These are phyloP conservation scores for Trichoderma gamsii DNA, from an alignment of 495 filamentous ascomycete genomes.

Conservation along the genomic window DNA sequence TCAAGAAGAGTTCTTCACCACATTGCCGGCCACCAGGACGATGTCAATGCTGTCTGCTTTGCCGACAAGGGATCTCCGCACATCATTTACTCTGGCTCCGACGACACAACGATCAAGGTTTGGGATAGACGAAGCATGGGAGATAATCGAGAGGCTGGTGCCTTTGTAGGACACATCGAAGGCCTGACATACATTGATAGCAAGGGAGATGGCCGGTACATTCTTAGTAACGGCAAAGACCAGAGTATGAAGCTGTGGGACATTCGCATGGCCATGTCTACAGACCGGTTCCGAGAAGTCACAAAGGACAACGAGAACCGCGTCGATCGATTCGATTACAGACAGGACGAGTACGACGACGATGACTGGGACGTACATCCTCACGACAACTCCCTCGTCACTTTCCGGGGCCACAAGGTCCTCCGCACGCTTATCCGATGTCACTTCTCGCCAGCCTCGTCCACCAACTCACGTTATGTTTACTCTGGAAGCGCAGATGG, in stretches of 20 bases:
- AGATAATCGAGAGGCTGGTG: conserved; percentile 79
- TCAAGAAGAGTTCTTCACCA: conserved; percentile 63
- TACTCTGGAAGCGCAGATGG: conserved; percentile 88
- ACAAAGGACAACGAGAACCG: conserved; percentile 40
- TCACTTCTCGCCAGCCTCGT: conserved; percentile 86
- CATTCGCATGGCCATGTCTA: conserved; percentile 72
- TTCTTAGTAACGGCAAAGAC: conserved; percentile 91
- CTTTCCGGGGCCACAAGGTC: conserved; percentile 83
- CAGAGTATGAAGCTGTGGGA: conserved; percentile 99
- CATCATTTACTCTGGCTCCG: conserved; percentile 92
- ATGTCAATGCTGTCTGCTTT: conserved; percentile 97
- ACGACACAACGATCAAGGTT: conserved; percentile 89
- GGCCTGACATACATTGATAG: conserved; percentile 93
- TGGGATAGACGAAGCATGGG: conserved; percentile 93
- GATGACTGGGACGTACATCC: conserved; percentile 67
- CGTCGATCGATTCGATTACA: conserved; percentile 79
- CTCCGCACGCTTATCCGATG: conserved; percentile 87
- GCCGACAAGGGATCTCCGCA: conserved; percentile 85
- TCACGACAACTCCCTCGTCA: conserved; percentile 86
- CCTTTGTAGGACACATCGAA: conserved; percentile 90
- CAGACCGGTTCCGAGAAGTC: conserved; percentile 52
- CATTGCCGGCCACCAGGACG: conserved; percentile 71
- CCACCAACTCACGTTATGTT: conserved; percentile 86
- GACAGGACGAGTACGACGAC: conserved; percentile 63
- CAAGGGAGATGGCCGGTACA: conserved; percentile 92